A percentile compares a stretch with the other conserved stretches of the same genome.
These are phyloP conservation scores for Lachancea lanzarotensis DNA, from an alignment of 805 yeast species.

Conservation along the genomic window DNA sequence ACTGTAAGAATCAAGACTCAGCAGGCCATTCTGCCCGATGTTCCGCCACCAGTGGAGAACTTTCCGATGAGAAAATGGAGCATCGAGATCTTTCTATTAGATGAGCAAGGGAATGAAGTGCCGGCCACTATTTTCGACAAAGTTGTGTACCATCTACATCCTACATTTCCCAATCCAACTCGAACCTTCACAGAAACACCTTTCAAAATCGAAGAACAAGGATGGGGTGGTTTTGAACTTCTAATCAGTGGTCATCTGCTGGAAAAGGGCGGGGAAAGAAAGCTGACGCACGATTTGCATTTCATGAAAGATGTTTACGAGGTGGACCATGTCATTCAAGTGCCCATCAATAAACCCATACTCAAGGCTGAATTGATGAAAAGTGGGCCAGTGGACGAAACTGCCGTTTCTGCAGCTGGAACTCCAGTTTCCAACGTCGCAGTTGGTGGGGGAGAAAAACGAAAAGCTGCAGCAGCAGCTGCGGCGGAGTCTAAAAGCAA, in stretches of 20 bases:
- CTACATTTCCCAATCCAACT: conserved; percentile 86
- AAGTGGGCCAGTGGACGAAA: conserved; percentile 73
- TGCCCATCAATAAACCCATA: conserved; percentile 70
- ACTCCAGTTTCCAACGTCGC: conserved; percentile 17
- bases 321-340: conserved; percentile 67
- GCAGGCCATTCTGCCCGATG: conserved; percentile 74
- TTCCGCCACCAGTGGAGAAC: conserved; percentile 79
- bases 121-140: conserved; percentile 87
- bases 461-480: conserved; percentile 21
- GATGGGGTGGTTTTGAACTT: conserved; percentile 98
- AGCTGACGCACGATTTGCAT: conserved; percentile 82
- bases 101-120: conserved; percentile 71
- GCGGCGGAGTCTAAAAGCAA: conserved; percentile 39
- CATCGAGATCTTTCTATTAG: conserved; percentile 66
- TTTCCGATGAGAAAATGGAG: conserved; percentile 96
- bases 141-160: conserved; percentile 90
- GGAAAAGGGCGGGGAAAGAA: conserved; percentile 85
- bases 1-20: conserved; percentile 81
- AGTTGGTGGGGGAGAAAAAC: conserved; percentile 29
- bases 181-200: conserved; percentile 78
- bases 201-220: conserved; percentile 82
- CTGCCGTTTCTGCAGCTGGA: conserved; percentile 13
- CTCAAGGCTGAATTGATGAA: conserved; percentile 69
- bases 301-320: conserved; percentile 71
- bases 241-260: conserved; percentile 68